Conservation (phyloP, 768 basidiomycete genomes). For the Multifurca ochricompacta region DNA sequence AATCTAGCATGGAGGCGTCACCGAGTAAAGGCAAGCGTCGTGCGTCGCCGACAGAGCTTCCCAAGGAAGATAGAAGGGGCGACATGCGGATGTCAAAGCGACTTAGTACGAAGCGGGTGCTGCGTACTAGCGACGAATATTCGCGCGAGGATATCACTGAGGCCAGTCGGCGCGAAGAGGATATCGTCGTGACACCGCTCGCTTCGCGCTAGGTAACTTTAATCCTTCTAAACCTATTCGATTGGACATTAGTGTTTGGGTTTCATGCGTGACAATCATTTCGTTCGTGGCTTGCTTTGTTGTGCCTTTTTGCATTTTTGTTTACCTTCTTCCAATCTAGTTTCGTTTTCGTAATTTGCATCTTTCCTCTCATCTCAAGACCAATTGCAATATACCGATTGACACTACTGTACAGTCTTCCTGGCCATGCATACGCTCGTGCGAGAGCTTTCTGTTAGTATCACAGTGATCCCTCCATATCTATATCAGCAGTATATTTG, state of each 20-base stretch:
- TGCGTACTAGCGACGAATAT: constrained; percentile 22
- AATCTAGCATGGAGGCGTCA: constrained; percentile 2
- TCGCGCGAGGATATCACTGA: not conserved
- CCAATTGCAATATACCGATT: constrained; percentile 13
- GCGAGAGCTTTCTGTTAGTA: constrained; percentile 7
- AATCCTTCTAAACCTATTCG: not conserved
- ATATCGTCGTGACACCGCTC: not conserved
- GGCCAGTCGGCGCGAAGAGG: not conserved
- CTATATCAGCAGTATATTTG: constrained; percentile 14
- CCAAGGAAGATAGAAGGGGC: constrained; percentile 52
- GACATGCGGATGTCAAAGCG: constrained; percentile 52
- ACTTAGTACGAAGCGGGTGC: constrained; percentile 54
- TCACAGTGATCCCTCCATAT: constrained; percentile 10
- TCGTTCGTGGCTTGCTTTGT: not conserved
- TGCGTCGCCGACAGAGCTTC: constrained; percentile 64
- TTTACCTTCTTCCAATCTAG: not conserved
- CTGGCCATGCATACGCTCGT: constrained; percentile 11
- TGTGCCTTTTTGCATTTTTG: not conserved
- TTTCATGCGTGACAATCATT: not conserved
- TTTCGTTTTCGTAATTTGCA: constrained; percentile 1
- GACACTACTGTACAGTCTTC: constrained; percentile 6
- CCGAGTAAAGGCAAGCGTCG: constrained; percentile 52
- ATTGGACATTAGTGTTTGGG: not conserved
- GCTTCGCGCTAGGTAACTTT: not conserved
- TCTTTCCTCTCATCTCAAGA: constrained; percentile 9